Percentiles rank a stretch among this genome's conserved stretches.
These are phyloP conservation scores for Crassisporium funariophilum DNA, from an alignment of 768 basidiomycete species.

Conservation along the genomic window DNA sequence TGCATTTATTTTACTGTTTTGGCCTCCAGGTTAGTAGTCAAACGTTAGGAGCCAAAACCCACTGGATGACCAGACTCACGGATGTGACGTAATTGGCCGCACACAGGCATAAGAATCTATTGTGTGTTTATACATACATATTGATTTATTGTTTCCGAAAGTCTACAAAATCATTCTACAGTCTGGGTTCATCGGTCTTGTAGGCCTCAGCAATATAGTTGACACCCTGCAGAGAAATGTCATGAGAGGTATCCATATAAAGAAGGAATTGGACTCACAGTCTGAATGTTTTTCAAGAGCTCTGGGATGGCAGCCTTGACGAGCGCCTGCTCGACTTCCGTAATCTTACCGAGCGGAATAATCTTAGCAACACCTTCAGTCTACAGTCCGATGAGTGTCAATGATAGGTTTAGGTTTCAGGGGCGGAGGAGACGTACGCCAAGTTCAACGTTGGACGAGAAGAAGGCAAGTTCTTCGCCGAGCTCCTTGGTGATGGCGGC, in stretches of 20 bases:
- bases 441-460: conserved; percentile 87
- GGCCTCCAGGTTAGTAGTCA: no score
- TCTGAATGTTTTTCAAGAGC: conserved; percentile 70
- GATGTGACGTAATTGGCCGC: no score
- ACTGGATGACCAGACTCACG: no score
- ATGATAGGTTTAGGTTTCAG: conserved; percentile 2
- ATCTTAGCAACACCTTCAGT: conserved; percentile 83
- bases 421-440: conserved; percentile 58
- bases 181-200: conserved; percentile 30
- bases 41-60: no score
- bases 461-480: conserved; percentile 77
- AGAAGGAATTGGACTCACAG: conserved; percentile 40
- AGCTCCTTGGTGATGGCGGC: conserved; percentile 80
- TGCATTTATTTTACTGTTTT: no score
- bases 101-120: not conserved
- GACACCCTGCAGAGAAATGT: conserved; percentile 29
- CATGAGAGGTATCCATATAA: not conserved
- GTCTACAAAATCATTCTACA: conserved; percentile 14
- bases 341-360: conserved; percentile 73
- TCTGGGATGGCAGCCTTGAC: conserved; percentile 83
- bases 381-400: conserved; percentile 38
- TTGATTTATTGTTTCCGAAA: conserved; percentile 5
- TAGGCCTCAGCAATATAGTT: conserved; percentile 38
- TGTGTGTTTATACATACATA: conserved; percentile 16
- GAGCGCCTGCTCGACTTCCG: conserved; percentile 72